Percentiles rank a stretch among this genome's conserved stretches.
Evolutionary conservation across 179 eudicot species (phyloP).

Genomic region (Camellia oleifera): DNA sequence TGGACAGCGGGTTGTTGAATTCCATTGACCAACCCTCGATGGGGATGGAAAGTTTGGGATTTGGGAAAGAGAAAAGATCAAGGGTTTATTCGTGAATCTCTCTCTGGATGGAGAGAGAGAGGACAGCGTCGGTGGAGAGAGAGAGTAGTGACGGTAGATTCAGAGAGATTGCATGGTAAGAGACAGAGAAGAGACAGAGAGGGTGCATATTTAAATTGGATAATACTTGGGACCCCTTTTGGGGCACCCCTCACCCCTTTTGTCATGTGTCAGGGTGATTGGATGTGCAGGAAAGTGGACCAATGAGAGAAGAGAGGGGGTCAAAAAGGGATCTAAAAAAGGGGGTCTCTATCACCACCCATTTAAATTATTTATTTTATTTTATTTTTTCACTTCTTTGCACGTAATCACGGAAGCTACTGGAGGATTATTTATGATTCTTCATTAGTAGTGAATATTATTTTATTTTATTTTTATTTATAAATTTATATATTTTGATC

Average conservation of each 20-base stretch:
- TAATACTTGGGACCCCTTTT: too few species aligned
- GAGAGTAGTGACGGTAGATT: background rate
- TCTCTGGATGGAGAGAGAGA: background rate
- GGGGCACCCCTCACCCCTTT: too few species aligned
- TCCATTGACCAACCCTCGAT: background rate
- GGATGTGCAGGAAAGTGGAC: too few species aligned
- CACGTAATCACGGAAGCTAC: too few species aligned
- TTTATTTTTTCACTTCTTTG: background rate
- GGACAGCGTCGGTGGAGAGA: conserved; percentile 4
- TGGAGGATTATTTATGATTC: too few species aligned
- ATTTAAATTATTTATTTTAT: background rate
- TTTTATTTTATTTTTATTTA: too few species aligned
- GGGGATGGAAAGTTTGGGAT: background rate
- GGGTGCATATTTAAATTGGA: background rate
- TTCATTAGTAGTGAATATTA: too few species aligned
- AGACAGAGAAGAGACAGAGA: background rate
- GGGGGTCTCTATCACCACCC: too few species aligned
- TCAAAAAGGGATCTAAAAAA: too few species aligned
- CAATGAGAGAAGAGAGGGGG: too few species aligned
- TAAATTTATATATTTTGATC: too few species aligned
- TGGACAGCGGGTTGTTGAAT: background rate
- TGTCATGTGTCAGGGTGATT: too few species aligned
- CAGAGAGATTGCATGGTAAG: background rate
- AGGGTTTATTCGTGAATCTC: background rate
- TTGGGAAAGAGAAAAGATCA: background rate